These are phyloP conservation scores for Parastagonospora nodorum DNA, from an alignment of 2,329 filamentous ascomycete species.

Conservation along the genomic window DNA sequence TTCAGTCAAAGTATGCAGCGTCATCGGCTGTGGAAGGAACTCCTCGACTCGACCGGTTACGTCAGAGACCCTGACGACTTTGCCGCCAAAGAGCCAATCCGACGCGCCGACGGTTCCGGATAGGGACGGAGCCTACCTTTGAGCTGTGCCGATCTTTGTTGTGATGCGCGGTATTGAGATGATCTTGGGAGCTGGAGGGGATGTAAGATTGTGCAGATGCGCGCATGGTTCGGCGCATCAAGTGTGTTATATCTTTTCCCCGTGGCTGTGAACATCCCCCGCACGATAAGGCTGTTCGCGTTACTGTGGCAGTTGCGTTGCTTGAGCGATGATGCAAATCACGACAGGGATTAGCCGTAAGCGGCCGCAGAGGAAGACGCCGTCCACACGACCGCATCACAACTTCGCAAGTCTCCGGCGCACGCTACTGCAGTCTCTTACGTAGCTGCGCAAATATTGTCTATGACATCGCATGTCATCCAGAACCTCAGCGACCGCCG, in stretches of 20 bases:
- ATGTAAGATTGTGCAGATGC: neutral
- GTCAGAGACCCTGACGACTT: constrained; percentile 16
- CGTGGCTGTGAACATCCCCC: neutral
- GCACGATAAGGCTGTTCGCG: constrained; percentile 7
- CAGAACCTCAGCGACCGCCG: neutral
- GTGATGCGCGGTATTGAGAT: neutral
- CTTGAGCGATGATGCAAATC: constrained; percentile 17
- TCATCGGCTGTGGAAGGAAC: constrained; percentile 15
- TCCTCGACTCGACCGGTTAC: constrained; percentile 8
- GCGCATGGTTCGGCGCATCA: neutral
- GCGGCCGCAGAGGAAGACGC: constrained; percentile 4
- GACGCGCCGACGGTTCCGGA: constrained; percentile 9
- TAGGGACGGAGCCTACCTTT: constrained; percentile 16
- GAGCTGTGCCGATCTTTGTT: constrained; percentile 13
- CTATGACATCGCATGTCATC: constrained; percentile 11
- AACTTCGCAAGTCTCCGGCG: neutral
- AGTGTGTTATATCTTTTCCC: neutral
- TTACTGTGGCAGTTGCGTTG: constrained; percentile 22
- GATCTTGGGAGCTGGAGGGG: neutral
- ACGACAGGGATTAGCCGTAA: constrained; percentile 10
- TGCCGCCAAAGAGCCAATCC: constrained; percentile 2
- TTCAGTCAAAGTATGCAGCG: constrained; percentile 12
- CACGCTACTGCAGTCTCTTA: constrained; percentile 5
- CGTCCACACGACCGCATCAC: constrained; percentile 8
- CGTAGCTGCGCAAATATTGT: constrained; percentile 4